These are phyloP conservation scores for Trichoderma hamatum DNA, from an alignment of 2,329 filamentous ascomycete genomes.

Conservation along the genomic window DNA sequence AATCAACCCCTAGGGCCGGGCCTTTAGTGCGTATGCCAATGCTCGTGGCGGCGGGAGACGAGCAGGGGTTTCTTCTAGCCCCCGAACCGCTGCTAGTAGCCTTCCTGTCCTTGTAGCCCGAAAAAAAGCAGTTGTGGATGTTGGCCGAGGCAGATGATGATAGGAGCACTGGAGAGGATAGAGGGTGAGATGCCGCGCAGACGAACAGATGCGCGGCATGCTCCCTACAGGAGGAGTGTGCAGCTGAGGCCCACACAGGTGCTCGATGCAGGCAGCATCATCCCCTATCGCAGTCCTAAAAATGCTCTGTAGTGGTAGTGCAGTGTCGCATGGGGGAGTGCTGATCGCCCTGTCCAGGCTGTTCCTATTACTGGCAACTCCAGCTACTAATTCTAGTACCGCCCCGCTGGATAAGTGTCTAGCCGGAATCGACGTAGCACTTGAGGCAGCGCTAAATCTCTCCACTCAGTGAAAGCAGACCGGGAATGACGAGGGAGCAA, in stretches of 20 bases:
- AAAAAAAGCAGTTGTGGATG: not conserved
- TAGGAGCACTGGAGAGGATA: not conserved
- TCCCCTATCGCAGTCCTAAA: not conserved
- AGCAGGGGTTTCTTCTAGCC: conserved; percentile 9
- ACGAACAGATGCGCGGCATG: not conserved
- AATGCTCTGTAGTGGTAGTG: not conserved
- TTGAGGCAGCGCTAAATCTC: not conserved
- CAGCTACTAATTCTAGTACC: not conserved
- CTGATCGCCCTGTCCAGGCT: not conserved
- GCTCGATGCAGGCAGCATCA: not conserved
- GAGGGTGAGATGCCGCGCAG: not conserved
- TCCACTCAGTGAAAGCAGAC: not conserved
- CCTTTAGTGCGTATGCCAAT: not conserved
- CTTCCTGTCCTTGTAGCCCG: not conserved
- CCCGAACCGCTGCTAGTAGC: not conserved
- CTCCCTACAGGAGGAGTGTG: not conserved
- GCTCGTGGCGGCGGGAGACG: conserved; percentile 8
- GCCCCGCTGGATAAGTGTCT: not conserved
- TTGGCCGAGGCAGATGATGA: not conserved
- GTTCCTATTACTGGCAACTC: not conserved
- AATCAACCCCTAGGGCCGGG: not conserved
- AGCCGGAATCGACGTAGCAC: not conserved
- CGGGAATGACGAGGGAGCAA: not conserved
- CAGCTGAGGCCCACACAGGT: not conserved
- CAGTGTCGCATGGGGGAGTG: not conserved